Conservation (phyloP, 305 asterid genomes). For the Solanum hybrid region DNA sequence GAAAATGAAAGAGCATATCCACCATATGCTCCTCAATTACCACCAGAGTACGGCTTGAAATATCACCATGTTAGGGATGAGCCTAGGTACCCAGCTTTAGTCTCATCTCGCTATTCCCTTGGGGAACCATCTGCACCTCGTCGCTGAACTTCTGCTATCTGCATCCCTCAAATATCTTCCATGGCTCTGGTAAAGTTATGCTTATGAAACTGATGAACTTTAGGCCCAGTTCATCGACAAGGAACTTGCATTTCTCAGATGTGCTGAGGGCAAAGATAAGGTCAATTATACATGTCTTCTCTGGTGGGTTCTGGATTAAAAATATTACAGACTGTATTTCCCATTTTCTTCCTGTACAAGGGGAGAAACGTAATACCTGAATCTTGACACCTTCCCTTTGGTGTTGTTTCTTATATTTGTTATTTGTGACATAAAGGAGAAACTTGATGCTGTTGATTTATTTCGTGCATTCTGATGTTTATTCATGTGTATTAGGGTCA, state of each 20-base stretch:
- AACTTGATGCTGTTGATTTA: neutral
- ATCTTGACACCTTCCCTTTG: neutral
- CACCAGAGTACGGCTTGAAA: conserved; percentile 20
- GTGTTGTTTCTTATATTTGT: neutral
- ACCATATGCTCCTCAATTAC: conserved; percentile 23
- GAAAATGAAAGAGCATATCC: conserved; percentile 23
- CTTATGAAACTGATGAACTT: neutral
- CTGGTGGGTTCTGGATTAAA: neutral
- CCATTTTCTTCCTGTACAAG: neutral
- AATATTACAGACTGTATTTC: neutral
- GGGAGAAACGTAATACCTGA: neutral
- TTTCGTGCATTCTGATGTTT: neutral
- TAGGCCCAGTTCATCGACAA: neutral
- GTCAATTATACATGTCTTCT: neutral
- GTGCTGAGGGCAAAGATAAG: neutral
- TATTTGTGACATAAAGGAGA: neutral
- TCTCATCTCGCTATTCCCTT: conserved; percentile 52
- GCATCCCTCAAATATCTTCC: neutral
- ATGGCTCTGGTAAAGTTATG: neutral
- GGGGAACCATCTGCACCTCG: conserved; percentile 38
- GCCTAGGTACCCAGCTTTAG: conserved; percentile 35
- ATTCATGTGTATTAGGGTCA: neutral
- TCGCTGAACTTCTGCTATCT: conserved; percentile 13
- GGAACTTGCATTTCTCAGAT: neutral
- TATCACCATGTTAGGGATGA: conserved; percentile 19